Base-by-base conservation (phyloP, 805 yeast genomes). In the Yarrowia porcina region DNA sequence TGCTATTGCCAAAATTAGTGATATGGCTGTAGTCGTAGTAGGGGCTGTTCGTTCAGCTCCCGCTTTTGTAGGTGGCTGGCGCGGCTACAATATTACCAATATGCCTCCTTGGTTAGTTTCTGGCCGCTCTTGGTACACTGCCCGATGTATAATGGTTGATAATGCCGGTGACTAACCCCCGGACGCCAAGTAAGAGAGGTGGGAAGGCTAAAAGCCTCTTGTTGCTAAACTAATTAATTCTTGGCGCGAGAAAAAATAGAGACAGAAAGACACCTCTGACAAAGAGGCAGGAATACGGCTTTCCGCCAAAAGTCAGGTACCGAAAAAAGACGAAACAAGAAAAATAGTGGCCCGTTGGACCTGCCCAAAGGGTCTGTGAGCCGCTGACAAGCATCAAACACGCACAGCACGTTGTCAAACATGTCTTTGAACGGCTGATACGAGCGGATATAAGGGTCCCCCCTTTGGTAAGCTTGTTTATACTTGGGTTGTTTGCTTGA, bases 401-500 rank as follows among this genome's bases (percentile, higher is more conserved):
- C 50, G 15, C 50, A 5, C 17, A 23, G 11, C 10, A 5, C 35
- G 5, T 20, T 9, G 10, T 25, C 28, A 15, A 8, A 9, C 9
- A n/a, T 42, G 21, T 8, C 17, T 23, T 15, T 25, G 7, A 28
- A 23, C 50, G 5, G 28, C 12, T 10, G 30, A 52, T 18, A 35
- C 23, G 33, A 52, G 59, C 8, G 4, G 28, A 25, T 25, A 25
- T 25, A 25, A 4, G 28, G 8, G 28, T 8, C 8, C 28, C 33
- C 23, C 2, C 36, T 15, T 17, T n/a, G 33, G 36, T 36, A 25
- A 52, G 59, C 44, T 35, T 52, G 35, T 52, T 36, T 52, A 36
- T 52, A 52, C 42, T 50, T 35, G 57, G 54, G 32, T 50, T 50
- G n/a, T n/a, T n/a, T n/a, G n/a, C 25, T 27, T 36, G 44, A 36